Evolutionary conservation across 2,329 filamentous ascomycete genomes (phyloP).

Genomic region (Penicillium decumbens): DNA sequence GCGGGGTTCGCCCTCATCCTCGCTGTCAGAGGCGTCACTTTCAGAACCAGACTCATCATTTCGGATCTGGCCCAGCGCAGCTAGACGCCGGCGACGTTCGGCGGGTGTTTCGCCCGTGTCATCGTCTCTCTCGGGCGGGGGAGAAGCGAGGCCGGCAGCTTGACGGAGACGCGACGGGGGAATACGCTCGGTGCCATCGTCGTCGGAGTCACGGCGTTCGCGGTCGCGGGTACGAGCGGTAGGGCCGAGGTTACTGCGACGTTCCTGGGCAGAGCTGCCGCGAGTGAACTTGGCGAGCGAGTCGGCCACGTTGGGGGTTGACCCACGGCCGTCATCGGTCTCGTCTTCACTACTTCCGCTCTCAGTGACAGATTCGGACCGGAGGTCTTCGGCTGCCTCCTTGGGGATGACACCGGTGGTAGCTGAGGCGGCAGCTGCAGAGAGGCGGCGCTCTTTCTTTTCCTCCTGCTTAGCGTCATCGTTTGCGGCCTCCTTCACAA

Average conservation of each 20-base stretch:
- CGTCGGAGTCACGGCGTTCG: slow-evolving; percentile 38
- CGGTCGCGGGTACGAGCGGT: slow-evolving; percentile 23
- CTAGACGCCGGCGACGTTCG: slow-evolving; percentile 45
- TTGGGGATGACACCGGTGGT: slow-evolving; percentile 15
- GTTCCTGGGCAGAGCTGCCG: slow-evolving; percentile 37
- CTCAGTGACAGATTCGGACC: slow-evolving; percentile 23
- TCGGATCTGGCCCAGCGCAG: slow-evolving; percentile 38
- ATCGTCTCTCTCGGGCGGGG: slow-evolving; percentile 28
- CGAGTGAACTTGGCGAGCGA: slow-evolving; percentile 37
- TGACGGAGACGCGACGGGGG: slow-evolving; percentile 36
- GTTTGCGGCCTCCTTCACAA: slow-evolving; percentile 37
- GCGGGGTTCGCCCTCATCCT: slow-evolving; percentile 21
- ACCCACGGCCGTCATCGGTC: slow-evolving; percentile 18
- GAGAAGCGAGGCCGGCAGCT: slow-evolving; percentile 27
- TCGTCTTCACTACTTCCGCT: slow-evolving; percentile 25
- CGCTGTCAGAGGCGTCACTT: slow-evolving; percentile 23
- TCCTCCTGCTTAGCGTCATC: slow-evolving; percentile 29
- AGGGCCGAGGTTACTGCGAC: slow-evolving; percentile 34
- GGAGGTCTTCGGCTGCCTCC: slow-evolving; percentile 16
- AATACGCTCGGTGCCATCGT: slow-evolving; percentile 42
- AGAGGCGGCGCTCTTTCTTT: slow-evolving; percentile 24
- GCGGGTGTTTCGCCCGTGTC: slow-evolving; percentile 44
- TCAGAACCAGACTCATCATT: slow-evolving; percentile 30
- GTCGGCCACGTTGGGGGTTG: slow-evolving; percentile 35
- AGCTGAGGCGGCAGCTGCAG: slow-evolving; percentile 14